phyloP scores from a whole-genome alignment of 108 stramenopile species.

The Skeletonema potamos region DNA sequence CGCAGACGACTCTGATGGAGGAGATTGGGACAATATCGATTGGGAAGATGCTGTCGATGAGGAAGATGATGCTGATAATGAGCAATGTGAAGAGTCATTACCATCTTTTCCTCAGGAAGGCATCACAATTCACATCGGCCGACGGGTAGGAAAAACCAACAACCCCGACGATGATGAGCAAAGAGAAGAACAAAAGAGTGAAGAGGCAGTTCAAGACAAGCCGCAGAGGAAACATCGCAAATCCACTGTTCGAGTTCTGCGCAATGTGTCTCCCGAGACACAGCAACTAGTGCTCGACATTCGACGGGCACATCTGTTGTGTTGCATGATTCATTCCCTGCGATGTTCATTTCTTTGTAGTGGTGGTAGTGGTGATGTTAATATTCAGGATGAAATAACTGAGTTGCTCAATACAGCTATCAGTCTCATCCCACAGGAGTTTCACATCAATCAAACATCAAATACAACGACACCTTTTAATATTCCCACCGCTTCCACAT shows the following conservation, averaged over 20 bases:
- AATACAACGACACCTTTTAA: neutral
- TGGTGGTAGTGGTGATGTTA: constrained; percentile 5
- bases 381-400: neutral
- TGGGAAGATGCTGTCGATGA: constrained; percentile 45
- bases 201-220: neutral
- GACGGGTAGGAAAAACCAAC: constrained; percentile 1
- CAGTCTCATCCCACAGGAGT: constrained; percentile 59
- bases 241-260: constrained; percentile 31
- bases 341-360: constrained; percentile 34
- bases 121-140: neutral
- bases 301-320: constrained; percentile 56
- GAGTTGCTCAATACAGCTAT: constrained; percentile 42
- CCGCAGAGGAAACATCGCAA: constrained; percentile 17
- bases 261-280: constrained; percentile 41
- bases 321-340: constrained; percentile 30
- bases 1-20: constrained; percentile 3
- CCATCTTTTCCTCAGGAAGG: constrained; percentile 1
- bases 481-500: constrained; percentile 16
- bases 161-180: neutral
- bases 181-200: neutral
- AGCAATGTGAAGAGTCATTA: neutral
- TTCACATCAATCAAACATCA: constrained; percentile 9
- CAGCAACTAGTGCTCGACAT: constrained; percentile 43
- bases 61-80: constrained; percentile 3
- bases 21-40: constrained; percentile 43